phyloP scores from a whole-genome alignment of 345 rosid genomes.

The Nasturtium officinale region DNA sequence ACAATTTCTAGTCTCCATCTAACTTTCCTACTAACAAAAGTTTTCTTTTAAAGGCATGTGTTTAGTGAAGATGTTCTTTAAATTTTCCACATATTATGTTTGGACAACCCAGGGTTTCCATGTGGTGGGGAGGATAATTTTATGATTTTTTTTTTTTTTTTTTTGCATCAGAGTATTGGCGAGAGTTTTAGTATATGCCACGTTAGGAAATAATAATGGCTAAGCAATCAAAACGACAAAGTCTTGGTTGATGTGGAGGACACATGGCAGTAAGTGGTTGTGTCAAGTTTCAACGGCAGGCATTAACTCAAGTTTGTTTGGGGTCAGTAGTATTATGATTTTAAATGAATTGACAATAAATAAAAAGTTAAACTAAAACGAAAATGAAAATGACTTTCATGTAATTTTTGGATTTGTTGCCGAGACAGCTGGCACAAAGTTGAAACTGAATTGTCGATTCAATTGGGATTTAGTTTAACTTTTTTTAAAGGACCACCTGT shows the following conservation, averaged over 20 bases:
- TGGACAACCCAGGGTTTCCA: neutral
- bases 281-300: neutral
- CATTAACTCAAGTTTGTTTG: slow-evolving; percentile 11
- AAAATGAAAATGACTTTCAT: slow-evolving; percentile 23
- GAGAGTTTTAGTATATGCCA: neutral
- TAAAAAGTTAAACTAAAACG: neutral
- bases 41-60: neutral
- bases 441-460: neutral
- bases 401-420: neutral
- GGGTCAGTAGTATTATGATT: neutral
- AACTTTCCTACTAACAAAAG: neutral
- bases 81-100: too few species aligned
- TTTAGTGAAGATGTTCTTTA: neutral
- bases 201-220: neutral
- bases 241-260: neutral
- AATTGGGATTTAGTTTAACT: neutral
- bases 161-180: neutral
- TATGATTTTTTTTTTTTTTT: neutral
- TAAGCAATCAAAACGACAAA: neutral
- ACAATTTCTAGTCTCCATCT: too few species aligned
- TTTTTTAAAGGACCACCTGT: neutral
- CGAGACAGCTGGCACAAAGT: slow-evolving; percentile 14
- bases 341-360: slow-evolving; percentile 7
- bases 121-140: neutral
- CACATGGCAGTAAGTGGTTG: slow-evolving; percentile 15